A percentile compares a stretch with the other conserved stretches of the same genome.
phyloP scores from a whole-genome alignment of 768 basidiomycete genomes.

The Ramaria sp. region DNA sequence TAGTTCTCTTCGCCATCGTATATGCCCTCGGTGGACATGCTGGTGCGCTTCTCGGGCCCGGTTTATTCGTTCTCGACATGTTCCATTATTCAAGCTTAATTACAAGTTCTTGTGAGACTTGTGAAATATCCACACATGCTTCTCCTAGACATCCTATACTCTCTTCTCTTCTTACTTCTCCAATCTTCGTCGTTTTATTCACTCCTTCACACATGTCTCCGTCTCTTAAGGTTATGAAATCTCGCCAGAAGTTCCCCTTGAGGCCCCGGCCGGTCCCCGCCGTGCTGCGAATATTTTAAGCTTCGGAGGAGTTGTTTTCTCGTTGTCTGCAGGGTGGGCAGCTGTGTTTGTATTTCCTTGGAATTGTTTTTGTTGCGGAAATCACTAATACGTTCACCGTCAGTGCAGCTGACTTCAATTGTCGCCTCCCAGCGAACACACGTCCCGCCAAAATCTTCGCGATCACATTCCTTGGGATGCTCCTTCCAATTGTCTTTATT shows the following conservation, averaged over 20 bases:
- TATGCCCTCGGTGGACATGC: conserved; percentile 1
- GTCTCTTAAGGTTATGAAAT: not conserved
- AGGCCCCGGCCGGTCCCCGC: conserved; percentile 34
- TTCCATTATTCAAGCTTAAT: too few relatives aligned
- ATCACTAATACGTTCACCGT: conserved; percentile 16
- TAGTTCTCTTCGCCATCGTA: conserved; percentile 5
- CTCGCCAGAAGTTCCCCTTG: conserved; percentile 26
- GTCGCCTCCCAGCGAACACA: conserved; percentile 34
- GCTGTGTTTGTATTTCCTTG: not conserved
- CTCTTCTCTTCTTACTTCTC: too few relatives aligned
- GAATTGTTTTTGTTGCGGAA: conserved; percentile 27
- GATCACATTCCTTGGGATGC: conserved; percentile 40
- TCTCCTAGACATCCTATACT: too few relatives aligned
- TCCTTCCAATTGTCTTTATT: conserved; percentile 35
- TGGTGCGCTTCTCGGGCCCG: not conserved
- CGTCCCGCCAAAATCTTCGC: conserved; percentile 33
- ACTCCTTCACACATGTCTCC: too few relatives aligned
- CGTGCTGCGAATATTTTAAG: conserved; percentile 35
- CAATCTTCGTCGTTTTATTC: not conserved
- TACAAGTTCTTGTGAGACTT: too few relatives aligned
- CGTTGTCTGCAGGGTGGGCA: conserved; percentile 31
- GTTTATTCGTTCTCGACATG: too few relatives aligned
- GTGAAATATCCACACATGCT: too few relatives aligned
- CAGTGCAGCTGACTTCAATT: conserved; percentile 43
- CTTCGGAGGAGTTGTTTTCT: conserved; percentile 44